phyloP scores from a whole-genome alignment of 2,329 filamentous ascomycete genomes.

The Ambrosiella xylebori region DNA sequence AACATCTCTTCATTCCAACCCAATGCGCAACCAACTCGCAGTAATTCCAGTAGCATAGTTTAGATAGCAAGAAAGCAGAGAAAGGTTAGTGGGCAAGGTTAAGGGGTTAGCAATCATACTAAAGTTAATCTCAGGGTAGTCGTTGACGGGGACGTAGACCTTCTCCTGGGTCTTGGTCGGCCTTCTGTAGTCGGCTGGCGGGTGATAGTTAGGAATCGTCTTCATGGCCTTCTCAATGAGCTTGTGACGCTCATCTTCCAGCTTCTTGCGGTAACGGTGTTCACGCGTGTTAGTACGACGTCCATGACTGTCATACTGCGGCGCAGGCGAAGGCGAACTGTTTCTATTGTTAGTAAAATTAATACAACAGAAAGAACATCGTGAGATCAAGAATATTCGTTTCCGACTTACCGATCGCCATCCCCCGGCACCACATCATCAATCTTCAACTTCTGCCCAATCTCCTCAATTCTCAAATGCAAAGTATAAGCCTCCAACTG shows the following conservation, averaged over 20 bases:
- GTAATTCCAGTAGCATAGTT: not conserved
- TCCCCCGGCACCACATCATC: slow-evolving; percentile 97
- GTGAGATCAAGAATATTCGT: not conserved
- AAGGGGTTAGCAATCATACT: slow-evolving; percentile 99
- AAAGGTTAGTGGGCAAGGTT: slow-evolving; percentile 39
- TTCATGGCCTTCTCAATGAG: slow-evolving; percentile 99
- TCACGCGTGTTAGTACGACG: slow-evolving; percentile 98
- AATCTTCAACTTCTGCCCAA: slow-evolving; percentile 96
- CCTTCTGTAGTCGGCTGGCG: slow-evolving; percentile 92
- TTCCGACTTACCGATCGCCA: slow-evolving; percentile 62
- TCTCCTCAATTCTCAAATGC: slow-evolving; percentile 94
- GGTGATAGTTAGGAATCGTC: slow-evolving; percentile 97
- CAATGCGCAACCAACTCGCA: not conserved
- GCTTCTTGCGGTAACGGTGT: slow-evolving; percentile 91
- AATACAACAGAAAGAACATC: not conserved
- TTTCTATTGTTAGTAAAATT: slow-evolving; percentile 13
- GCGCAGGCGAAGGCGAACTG: slow-evolving; percentile 87
- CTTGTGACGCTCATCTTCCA: slow-evolving; percentile 98
- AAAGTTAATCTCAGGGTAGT: slow-evolving; percentile 99
- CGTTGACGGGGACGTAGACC: slow-evolving; percentile 99
- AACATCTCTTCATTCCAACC: too few relatives aligned
- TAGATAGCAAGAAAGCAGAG: slow-evolving; percentile 13
- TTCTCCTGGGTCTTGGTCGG: slow-evolving; percentile 99
- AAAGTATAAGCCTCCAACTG: slow-evolving; percentile 95
- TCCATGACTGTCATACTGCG: slow-evolving; percentile 98